Base-by-base conservation (phyloP, 2,329 filamentous ascomycete species). In the Ophiostoma ips region DNA sequence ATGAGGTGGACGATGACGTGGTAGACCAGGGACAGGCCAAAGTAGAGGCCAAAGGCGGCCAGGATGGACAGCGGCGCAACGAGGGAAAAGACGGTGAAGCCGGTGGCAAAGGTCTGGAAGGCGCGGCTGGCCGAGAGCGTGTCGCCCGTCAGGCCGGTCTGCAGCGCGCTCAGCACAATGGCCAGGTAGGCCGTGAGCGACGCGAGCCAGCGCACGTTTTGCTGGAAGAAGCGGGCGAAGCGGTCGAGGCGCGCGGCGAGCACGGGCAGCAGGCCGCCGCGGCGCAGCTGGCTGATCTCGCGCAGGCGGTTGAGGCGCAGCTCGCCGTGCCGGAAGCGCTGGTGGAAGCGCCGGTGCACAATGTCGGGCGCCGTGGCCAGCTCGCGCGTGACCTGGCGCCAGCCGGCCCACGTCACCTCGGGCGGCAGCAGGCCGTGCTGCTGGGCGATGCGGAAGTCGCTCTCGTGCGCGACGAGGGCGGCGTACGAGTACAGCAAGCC, bases 21-120 rank as follows among this genome's bases (percentile, higher is more conserved):
- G 43, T 54, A 56, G 21, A 52, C 30, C 19, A 57, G 36, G 18
- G 52, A 50, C 43, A 53, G 13, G 33, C 55, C 53, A 35, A 56
- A 55, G 45, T 57, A 57, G 15, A 52, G 40, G 11, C 24, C 53
- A 28, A 55, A 54, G 35, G 31, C 50, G 16, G 55, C 24, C 40
- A 57, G 18, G 19, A 55, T 53, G 21, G 57, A 48, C 9, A 70
- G 53, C 0, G 70, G 70, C 4, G 60, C 64, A 6, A 72, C 13
- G 24, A 75, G 70, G 0, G 68, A 62, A 50, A 75, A 73, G 5
- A 73, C 58, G 3, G 68, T 66, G 50, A 76, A 73, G 2, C 69
- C 70, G 52, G 70, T 71, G 1, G 66, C 66, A 1, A 65, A 69
- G 9, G 51, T 48, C 55, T 70, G 65, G 55, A 76, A 77, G 0